These are phyloP conservation scores for Serendipita sp. DNA, from an alignment of 768 basidiomycete genomes.

Conservation along the genomic window DNA sequence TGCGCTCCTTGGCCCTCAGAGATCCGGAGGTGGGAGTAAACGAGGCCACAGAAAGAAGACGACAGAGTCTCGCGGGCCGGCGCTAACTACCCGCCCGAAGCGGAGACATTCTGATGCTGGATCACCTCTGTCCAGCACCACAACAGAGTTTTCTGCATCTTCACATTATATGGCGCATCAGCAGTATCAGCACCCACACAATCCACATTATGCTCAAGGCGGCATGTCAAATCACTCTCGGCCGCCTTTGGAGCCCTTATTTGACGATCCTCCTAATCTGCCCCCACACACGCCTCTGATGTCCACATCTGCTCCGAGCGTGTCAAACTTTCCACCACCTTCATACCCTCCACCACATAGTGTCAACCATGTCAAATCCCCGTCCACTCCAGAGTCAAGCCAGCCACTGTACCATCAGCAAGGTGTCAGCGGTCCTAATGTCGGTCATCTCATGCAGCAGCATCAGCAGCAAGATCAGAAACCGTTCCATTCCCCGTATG, in stretches of 20 bases:
- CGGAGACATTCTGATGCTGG: not conserved
- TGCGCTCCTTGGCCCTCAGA: not conserved
- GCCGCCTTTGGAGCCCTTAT: not conserved
- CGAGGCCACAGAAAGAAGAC: not conserved
- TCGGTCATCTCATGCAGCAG: not conserved
- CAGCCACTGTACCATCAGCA: not conserved
- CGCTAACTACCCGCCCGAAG: not conserved
- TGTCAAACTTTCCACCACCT: not conserved
- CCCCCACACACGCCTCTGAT: not conserved
- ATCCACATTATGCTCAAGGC: not conserved
- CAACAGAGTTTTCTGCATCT: not conserved
- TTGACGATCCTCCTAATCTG: not conserved
- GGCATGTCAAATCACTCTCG: not conserved
- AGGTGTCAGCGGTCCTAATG: not conserved
- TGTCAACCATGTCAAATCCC: not conserved
- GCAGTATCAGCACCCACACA: not conserved
- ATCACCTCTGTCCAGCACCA: not conserved
- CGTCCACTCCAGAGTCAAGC: not conserved
- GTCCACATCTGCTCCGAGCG: not conserved
- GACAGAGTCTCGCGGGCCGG: not conserved
- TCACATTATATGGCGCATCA: not conserved
- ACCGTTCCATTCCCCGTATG: not conserved
- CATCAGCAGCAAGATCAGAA: not conserved
- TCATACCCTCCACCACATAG: not conserved
- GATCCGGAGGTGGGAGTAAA: conserved; percentile 3